These are phyloP conservation scores for Paragyromitra xinjiangensis DNA, from an alignment of 495 filamentous ascomycete species.

Conservation along the genomic window DNA sequence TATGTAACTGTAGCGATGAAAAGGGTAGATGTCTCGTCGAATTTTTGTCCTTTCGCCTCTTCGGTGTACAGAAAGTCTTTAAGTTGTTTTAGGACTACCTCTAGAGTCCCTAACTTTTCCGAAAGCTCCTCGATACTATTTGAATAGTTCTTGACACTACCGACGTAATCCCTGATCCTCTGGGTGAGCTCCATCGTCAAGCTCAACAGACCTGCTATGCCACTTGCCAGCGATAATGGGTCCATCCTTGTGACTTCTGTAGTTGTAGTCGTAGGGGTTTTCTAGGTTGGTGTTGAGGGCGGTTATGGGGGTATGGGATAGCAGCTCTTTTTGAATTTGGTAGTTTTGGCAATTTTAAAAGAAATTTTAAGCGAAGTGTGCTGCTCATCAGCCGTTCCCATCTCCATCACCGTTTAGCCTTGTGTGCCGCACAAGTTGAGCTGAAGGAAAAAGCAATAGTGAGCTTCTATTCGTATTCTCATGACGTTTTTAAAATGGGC, in stretches of 20 bases:
- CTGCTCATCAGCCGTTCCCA: too few relatives aligned
- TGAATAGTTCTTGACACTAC: conserved; percentile 1
- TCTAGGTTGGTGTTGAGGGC: background rate
- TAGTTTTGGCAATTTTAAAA: too few relatives aligned
- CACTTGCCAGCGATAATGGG: background rate
- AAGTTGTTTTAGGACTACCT: background rate
- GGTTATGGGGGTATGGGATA: too few relatives aligned
- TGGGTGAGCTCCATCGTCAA: conserved; percentile 7
- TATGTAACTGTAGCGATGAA: background rate
- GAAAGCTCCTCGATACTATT: background rate
- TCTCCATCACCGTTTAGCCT: too few relatives aligned
- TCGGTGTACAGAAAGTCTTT: background rate
- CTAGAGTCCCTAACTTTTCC: background rate
- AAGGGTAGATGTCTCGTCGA: background rate
- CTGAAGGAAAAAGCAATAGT: too few relatives aligned
- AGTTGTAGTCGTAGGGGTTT: background rate
- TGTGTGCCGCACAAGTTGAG: too few relatives aligned
- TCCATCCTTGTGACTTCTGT: background rate
- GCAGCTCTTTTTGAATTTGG: too few relatives aligned
- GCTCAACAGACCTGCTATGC: conserved; percentile 4
- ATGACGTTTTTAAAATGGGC: too few relatives aligned
- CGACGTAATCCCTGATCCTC: background rate
- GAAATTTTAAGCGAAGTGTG: too few relatives aligned
- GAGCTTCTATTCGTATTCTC: too few relatives aligned
- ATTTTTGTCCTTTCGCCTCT: background rate